Conservation (phyloP, 176 grass and related monocot genomes). For the Triticum dicoccoides region DNA sequence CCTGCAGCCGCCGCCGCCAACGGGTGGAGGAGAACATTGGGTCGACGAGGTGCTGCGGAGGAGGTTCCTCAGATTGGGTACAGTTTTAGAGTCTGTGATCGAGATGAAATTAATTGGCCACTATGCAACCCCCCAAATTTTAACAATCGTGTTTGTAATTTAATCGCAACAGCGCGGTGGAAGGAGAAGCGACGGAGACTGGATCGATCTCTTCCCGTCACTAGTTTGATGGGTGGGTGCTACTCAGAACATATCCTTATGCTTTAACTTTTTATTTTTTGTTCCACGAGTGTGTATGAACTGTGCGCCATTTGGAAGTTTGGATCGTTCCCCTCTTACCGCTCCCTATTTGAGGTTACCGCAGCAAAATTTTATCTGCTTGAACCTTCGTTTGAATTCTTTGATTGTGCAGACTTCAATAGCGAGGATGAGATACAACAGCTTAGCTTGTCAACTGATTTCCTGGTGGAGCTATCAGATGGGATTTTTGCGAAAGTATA, state of each 20-base stretch:
- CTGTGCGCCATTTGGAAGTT: not conserved
- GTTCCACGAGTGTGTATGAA: not conserved
- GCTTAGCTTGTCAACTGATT: conserved; percentile 77
- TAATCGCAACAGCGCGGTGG: conserved; percentile 64
- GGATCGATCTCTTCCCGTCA: conserved; percentile 49
- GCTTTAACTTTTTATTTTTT: not conserved
- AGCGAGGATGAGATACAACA: conserved; percentile 68
- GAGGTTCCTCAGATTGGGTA: conserved; percentile 84
- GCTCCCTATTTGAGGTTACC: not conserved
- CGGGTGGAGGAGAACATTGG: conserved; percentile 64
- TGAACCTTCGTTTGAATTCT: conserved; percentile 7
- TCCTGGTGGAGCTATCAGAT: conserved; percentile 74
- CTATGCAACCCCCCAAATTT: not conserved
- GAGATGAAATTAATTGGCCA: not conserved
- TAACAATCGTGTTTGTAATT: conserved; percentile 15
- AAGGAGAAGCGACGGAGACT: conserved; percentile 67
- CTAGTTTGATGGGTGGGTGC: conserved; percentile 54
- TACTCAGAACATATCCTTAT: not conserved
- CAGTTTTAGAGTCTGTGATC: not conserved
- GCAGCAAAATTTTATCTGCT: not conserved
- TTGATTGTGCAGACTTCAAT: conserved; percentile 47
- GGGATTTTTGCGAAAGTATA: conserved; percentile 62
- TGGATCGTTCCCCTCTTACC: not conserved
- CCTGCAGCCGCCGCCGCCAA: conserved; percentile 14
- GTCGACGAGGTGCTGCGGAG: conserved; percentile 86